Evolutionary conservation across 345 rosid genomes (phyloP).

Genomic region (Pseudoturritis turrita): DNA sequence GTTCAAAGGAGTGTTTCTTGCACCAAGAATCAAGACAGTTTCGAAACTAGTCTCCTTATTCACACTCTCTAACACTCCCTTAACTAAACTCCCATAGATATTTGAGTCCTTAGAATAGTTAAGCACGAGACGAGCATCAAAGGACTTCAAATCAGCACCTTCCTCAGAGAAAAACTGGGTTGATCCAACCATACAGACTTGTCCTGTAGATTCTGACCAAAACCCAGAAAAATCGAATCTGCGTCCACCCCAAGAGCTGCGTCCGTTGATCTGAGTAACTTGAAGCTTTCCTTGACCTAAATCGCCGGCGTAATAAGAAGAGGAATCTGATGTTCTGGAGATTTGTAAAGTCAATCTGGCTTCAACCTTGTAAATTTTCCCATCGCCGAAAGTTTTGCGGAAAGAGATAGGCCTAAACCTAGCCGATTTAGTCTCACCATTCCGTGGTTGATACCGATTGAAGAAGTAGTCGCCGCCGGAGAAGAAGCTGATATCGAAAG

Average conservation of each 20-base stretch:
- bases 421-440: constrained; percentile 24
- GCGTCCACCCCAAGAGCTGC: constrained; percentile 25
- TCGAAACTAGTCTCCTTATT: constrained; percentile 37
- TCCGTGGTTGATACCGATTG: background rate
- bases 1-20: constrained; percentile 37
- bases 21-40: constrained; percentile 56
- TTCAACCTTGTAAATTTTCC: constrained; percentile 27
- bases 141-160: constrained; percentile 29
- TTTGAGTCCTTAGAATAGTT: constrained; percentile 42
- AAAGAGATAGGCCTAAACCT: constrained; percentile 24
- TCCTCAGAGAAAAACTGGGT: constrained; percentile 24
- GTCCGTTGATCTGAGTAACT: constrained; percentile 45
- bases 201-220: constrained; percentile 68
- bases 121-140: constrained; percentile 55
- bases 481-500: constrained; percentile 40
- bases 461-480: constrained; percentile 48
- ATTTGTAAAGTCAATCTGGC: constrained; percentile 37
- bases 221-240: constrained; percentile 55
- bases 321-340: constrained; percentile 25
- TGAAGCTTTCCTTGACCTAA: constrained; percentile 33
- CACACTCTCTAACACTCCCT: constrained; percentile 56
- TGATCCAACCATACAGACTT: constrained; percentile 88
- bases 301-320: constrained; percentile 21
- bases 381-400: constrained; percentile 21
- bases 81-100: constrained; percentile 54